Evolutionary conservation across 2,329 filamentous ascomycete species (phyloP).

Genomic region (Dactylellina leptospora): DNA sequence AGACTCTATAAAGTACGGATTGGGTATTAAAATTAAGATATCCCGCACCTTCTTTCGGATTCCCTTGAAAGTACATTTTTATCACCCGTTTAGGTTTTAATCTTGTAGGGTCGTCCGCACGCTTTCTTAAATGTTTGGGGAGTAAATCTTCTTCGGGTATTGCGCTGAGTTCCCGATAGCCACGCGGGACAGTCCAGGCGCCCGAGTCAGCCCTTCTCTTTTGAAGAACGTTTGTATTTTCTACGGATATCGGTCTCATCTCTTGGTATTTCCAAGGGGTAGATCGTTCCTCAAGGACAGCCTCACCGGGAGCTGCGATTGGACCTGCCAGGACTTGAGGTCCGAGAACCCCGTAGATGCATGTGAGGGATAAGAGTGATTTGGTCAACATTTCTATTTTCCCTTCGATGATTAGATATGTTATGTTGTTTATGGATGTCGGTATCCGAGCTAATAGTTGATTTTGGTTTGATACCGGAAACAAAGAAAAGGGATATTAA

Average conservation of each 20-base stretch:
- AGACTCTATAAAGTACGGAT: background rate
- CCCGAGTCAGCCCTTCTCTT: background rate
- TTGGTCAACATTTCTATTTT: slow-evolving; percentile 1
- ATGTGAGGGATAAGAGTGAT: background rate
- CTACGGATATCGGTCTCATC: background rate
- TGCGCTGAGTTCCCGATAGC: slow-evolving; percentile 12
- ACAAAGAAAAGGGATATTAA: no score
- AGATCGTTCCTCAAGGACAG: background rate
- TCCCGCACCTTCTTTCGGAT: background rate
- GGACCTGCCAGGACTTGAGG: background rate
- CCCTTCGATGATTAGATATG: no score
- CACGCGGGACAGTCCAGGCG: slow-evolving; percentile 15
- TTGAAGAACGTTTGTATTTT: background rate
- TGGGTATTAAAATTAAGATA: background rate
- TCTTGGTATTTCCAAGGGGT: background rate
- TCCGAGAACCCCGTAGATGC: background rate
- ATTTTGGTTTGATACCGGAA: no score
- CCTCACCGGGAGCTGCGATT: background rate
- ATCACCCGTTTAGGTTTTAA: slow-evolving; percentile 4
- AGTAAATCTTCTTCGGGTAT: slow-evolving; percentile 3
- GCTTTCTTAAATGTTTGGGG: slow-evolving; percentile 1
- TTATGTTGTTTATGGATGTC: no score
- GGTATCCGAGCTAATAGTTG: no score
- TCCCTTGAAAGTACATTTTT: background rate
- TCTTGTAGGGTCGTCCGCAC: slow-evolving; percentile 9